Base-by-base conservation (phyloP, 352 stramenopile species). In the Globisporangium perplexum region DNA sequence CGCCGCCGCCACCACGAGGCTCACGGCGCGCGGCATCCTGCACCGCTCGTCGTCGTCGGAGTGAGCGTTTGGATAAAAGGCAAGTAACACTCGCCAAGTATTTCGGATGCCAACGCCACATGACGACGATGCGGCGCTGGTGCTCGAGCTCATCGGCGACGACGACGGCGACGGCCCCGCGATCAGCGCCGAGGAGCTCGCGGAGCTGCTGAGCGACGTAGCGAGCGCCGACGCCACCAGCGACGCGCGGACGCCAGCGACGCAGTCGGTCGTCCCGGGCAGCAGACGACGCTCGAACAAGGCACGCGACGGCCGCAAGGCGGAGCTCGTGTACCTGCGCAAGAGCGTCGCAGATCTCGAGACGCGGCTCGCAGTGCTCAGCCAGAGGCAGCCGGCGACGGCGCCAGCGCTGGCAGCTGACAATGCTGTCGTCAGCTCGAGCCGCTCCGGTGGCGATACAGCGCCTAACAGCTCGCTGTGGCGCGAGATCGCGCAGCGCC, bases 1-100 rank as follows among this genome's bases (percentile, higher is more conserved):
- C 4, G 86, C 83, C 41, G 83, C 87, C 18, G 92, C 92, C 42
- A 97, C 92, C 20, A 97, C 87, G 47, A 98, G 66, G 41, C 71
- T 82, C 30, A 97, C 39, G 10, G 69, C 65, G 31, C 69, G 67
- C 60, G 66, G 49, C 36, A 53, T 72, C 42, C 17, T 44, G 11
- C 4, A n/a, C n/a, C n/a, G n/a, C n/a, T n/a, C n/a, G n/a, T n/a
- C n/a, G n/a, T n/a, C n/a, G n/a, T n/a, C n/a, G n/a, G n/a, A n/a
- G n/a, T n/a, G n/a, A n/a, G n/a, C n/a, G n/a, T n/a, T n/a, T n/a
- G n/a, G n/a, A n/a, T n/a, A n/a, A n/a, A n/a, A n/a, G n/a, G n/a
- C n/a, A n/a, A n/a, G n/a, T n/a, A n/a, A n/a, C n/a, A n/a, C n/a
- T n/a, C n/a, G n/a, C n/a, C n/a, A n/a, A n/a, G n/a, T n/a, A n/a